Evolutionary conservation across 441 rosid genomes (phyloP), one percentile per base, ranked within the genome.

Genomic region (Adansonia rubrostipa): DNA sequence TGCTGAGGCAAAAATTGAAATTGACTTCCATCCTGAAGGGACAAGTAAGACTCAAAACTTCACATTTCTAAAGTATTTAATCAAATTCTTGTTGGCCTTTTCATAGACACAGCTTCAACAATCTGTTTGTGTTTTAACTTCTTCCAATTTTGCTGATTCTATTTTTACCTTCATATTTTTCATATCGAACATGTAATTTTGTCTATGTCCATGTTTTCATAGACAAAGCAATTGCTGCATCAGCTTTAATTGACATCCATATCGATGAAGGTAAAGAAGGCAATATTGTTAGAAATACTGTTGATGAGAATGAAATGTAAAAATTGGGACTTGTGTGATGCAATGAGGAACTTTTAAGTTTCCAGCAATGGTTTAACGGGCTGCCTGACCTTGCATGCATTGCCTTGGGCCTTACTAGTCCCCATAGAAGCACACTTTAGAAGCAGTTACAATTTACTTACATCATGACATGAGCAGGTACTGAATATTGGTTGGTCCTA

Each of bases 1-100:
- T 90, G 85, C 76, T 89, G 78, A 89, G 84, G 86, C 88, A 89
- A 73, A 89, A 90, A 58, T 48, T 90, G 86, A 92, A 90, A 84
- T 80, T 90, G 71, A 89, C 91, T 76, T 87, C 88, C 71, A 87
- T 91, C 78, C 82, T 91, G 79, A 88, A 85, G 82, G 89, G 86
- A 75, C 93, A 91, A 81, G 95, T 91, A 79, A 82, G 87, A 82
- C 81, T 75, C 69, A 13, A 24, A 65, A 56, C 75, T 83, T 65
- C 50, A 19, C 28, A 58, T 74, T 62, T 66, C 11, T 71, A 1
- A 74, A 61, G 74, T 65, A 15, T 36, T 48, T 6, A 42, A 61
- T 73, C n/a, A 4, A 42, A 71, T 71, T 42, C 65, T 56, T 47
- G 22, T 22, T 48, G 69, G 42, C 14, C 61, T 45, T 72, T 15